These are phyloP conservation scores for Ogataea angusta DNA, from an alignment of 805 yeast species.

Conservation along the genomic window DNA sequence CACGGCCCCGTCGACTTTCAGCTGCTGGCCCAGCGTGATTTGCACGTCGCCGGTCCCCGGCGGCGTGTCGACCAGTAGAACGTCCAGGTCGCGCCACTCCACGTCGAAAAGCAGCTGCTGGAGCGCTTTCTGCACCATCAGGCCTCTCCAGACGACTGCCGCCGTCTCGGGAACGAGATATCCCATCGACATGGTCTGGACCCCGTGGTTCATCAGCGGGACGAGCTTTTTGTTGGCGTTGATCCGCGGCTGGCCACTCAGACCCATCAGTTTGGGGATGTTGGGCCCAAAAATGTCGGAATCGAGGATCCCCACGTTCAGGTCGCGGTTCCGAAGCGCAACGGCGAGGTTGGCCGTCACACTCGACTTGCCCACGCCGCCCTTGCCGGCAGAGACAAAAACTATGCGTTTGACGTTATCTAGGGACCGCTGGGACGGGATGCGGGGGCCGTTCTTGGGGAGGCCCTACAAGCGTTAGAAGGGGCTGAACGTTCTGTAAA, in stretches of 20 bases:
- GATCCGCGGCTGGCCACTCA: conserved; percentile 66
- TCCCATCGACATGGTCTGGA: conserved; percentile 89
- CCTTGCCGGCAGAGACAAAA: conserved; percentile 73
- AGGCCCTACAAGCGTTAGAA: conserved; percentile 36
- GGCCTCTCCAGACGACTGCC: conserved; percentile 82
- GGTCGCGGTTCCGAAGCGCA: conserved; percentile 50
- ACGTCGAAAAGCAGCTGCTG: conserved; percentile 84
- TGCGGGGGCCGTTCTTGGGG: conserved; percentile 43
- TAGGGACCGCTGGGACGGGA: conserved; percentile 54
- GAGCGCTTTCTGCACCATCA: conserved; percentile 82
- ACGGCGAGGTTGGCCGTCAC: conserved; percentile 68
- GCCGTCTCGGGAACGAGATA: conserved; percentile 66
- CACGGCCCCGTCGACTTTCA: conserved; percentile 74
- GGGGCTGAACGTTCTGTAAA: neutral
- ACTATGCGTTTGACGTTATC: conserved; percentile 61
- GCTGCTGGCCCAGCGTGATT: conserved; percentile 73
- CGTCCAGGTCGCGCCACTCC: conserved; percentile 65
- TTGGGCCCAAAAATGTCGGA: conserved; percentile 87
- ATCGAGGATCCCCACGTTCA: conserved; percentile 67
- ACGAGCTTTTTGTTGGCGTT: conserved; percentile 49
- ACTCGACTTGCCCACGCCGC: conserved; percentile 81
- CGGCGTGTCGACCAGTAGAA: conserved; percentile 77
- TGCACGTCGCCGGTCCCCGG: conserved; percentile 93
- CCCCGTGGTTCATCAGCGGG: conserved; percentile 71
- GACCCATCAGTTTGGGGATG: conserved; percentile 66